phyloP scores from a whole-genome alignment of 2,329 filamentous ascomycete genomes.

The Colletotrichum graminicola region DNA sequence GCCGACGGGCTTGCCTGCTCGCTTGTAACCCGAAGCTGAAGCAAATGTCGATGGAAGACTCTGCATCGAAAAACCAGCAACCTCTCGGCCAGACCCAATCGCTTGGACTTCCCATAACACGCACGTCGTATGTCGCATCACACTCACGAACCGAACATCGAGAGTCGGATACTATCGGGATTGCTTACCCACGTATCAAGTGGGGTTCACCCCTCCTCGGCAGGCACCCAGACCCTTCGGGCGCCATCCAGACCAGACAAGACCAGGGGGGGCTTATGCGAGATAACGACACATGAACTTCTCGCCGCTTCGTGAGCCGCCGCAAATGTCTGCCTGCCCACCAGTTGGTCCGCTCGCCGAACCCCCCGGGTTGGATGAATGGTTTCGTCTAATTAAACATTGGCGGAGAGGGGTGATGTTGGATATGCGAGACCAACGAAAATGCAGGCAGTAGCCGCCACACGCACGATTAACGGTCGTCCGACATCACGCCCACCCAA shows the following conservation, averaged over 20 bases:
- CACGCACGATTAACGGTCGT: constrained; percentile 6
- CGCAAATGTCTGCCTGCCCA: constrained; percentile 3
- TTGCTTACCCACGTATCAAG: constrained; percentile 15
- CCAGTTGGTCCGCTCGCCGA: background rate
- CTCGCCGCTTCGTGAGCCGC: constrained; percentile 17
- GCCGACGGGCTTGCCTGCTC: constrained; percentile 14
- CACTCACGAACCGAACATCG: background rate
- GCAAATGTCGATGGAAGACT: background rate
- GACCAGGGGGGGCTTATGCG: constrained; percentile 21
- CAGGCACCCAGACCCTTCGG: constrained; percentile 28
- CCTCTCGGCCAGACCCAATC: constrained; percentile 25
- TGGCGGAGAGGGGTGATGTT: constrained; percentile 2
- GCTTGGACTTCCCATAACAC: constrained; percentile 21
- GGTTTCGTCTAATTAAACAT: constrained; percentile 18
- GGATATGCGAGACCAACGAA: constrained; percentile 10
- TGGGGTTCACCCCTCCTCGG: constrained; percentile 14
- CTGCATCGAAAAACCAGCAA: background rate
- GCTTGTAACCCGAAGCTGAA: constrained; percentile 13
- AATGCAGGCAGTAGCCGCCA: background rate
- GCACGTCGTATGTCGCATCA: constrained; percentile 10
- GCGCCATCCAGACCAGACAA: constrained; percentile 10
- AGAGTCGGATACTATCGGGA: constrained; percentile 38
- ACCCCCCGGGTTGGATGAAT: constrained; percentile 10
- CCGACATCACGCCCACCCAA: constrained; percentile 20
- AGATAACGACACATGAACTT: constrained; percentile 38